Conservation (phyloP, 2,329 filamentous ascomycete genomes). For the Claviceps digitariae region DNA sequence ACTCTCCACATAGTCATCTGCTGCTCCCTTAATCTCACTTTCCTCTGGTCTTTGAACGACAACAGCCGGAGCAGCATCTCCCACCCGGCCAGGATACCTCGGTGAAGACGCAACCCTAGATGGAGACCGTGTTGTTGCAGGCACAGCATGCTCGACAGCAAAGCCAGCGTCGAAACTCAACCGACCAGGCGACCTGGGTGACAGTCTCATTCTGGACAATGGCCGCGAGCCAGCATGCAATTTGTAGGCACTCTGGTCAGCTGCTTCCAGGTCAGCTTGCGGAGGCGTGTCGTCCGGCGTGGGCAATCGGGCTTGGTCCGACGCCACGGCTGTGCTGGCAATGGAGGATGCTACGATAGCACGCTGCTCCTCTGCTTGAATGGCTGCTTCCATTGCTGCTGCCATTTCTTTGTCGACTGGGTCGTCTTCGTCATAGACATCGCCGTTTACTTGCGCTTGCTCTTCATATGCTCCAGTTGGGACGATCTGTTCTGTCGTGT, state of each 20-base stretch:
- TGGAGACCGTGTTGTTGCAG: background rate
- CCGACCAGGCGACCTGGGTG: background rate
- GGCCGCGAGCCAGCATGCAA: slow-evolving; percentile 3
- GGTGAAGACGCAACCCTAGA: slow-evolving; percentile 1
- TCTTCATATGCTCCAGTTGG: background rate
- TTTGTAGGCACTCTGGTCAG: slow-evolving; percentile 10
- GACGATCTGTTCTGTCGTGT: background rate
- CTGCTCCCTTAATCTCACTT: background rate
- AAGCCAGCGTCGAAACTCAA: background rate
- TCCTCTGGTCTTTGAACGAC: background rate
- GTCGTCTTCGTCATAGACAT: slow-evolving; percentile 1
- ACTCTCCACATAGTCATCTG: background rate
- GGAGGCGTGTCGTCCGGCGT: slow-evolving; percentile 40
- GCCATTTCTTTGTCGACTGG: background rate
- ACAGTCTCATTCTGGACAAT: background rate
- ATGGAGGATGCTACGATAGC: slow-evolving; percentile 16
- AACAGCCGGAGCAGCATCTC: background rate
- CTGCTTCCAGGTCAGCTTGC: slow-evolving; percentile 15
- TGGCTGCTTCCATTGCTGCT: slow-evolving; percentile 5
- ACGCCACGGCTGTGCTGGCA: slow-evolving; percentile 20
- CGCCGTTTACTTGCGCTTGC: slow-evolving; percentile 2
- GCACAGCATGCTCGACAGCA: background rate
- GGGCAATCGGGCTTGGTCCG: slow-evolving; percentile 31
- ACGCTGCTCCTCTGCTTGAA: background rate
- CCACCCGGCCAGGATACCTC: slow-evolving; percentile 1